Conservation (phyloP, 2,329 filamentous ascomycete species). For the Trichoderma sp. region DNA sequence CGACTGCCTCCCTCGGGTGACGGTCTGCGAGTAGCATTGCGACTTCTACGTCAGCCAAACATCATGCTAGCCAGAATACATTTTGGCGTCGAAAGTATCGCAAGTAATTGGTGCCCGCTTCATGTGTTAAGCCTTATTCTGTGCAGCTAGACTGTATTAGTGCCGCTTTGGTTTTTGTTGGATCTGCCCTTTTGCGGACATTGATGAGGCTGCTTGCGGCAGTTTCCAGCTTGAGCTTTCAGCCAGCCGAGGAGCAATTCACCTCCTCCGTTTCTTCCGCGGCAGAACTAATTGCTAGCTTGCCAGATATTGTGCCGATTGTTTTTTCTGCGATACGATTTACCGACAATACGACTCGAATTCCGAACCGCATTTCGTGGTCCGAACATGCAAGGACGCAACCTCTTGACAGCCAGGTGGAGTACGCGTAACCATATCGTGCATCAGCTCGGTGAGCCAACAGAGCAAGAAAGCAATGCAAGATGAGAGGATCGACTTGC, state of each 20-base stretch:
- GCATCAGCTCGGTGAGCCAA: background rate
- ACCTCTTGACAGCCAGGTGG: background rate
- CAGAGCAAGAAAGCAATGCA: background rate
- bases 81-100: background rate
- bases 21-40: background rate
- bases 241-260: background rate
- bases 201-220: background rate
- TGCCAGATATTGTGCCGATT: background rate
- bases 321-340: background rate
- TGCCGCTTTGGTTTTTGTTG: background rate
- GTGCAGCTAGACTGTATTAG: background rate
- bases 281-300: background rate
- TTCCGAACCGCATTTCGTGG: background rate
- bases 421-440: background rate
- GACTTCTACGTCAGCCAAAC: slow-evolving; percentile 9
- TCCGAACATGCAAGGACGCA: background rate
- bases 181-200: background rate
- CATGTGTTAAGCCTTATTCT: background rate
- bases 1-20: background rate
- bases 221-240: background rate
- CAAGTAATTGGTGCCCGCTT: slow-evolving; percentile 16
- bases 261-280: slow-evolving; percentile 1
- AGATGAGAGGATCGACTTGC: background rate
- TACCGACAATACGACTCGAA: background rate
- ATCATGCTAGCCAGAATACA: background rate